Conservation (phyloP, 495 filamentous ascomycete species). For the Jackrogersella multiformis region DNA sequence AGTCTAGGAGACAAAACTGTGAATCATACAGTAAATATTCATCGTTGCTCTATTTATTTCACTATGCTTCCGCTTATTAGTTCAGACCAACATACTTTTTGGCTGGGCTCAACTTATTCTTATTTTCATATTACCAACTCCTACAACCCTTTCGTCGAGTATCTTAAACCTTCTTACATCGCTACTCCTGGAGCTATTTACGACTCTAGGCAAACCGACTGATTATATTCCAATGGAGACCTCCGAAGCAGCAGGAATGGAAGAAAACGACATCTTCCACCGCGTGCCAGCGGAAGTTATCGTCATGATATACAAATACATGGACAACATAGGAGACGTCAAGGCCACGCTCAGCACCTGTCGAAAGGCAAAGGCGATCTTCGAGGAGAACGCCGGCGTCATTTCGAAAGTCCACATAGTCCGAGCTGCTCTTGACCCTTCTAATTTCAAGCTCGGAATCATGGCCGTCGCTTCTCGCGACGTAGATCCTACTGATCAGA, state of each 20-base stretch:
- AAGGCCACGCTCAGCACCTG: conserved; percentile 7
- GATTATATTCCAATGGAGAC: no score
- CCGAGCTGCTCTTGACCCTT: neutral
- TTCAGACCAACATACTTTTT: no score
- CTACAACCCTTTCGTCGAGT: no score
- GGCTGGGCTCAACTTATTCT: no score
- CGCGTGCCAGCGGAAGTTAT: neutral
- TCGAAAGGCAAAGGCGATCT: neutral
- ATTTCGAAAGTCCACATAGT: neutral
- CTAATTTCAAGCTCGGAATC: neutral
- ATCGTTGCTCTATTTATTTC: no score
- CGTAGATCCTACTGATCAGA: neutral
- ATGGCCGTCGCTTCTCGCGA: conserved; percentile 12
- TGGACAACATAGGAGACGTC: conserved; percentile 2
- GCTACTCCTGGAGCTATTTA: no score
- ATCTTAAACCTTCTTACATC: no score
- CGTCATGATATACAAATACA: neutral
- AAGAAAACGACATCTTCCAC: neutral
- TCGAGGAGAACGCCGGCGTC: neutral
- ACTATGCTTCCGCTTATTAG: no score
- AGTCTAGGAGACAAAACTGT: no score
- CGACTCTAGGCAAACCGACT: no score
- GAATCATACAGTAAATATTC: no score
- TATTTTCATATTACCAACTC: no score
- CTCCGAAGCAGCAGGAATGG: neutral